Percentiles rank a stretch among this genome's conserved stretches.
phyloP scores from a whole-genome alignment of 495 filamentous ascomycete species.

The Pseudotulostoma volvatum region DNA sequence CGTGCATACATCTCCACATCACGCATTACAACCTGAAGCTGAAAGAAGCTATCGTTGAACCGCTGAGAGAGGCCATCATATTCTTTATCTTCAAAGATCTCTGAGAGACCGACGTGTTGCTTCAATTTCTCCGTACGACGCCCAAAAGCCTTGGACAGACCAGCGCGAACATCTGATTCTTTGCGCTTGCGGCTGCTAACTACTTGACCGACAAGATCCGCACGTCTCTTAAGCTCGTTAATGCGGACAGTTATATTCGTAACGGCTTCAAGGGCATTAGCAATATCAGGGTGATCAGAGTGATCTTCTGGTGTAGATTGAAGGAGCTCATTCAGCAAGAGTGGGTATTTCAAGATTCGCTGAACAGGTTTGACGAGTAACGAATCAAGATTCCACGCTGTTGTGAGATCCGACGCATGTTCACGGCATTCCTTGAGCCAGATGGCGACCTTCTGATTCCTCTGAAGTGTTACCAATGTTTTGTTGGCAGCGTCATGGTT shows the following conservation, averaged over 20 bases:
- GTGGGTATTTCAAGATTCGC: constrained; percentile 77
- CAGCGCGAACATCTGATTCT: constrained; percentile 71
- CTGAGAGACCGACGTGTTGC: constrained; percentile 48
- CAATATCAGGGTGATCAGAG: constrained; percentile 56
- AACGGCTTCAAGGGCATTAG: constrained; percentile 44
- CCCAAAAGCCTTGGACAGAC: constrained; percentile 73
- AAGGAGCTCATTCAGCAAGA: constrained; percentile 61
- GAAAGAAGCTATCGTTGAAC: constrained; percentile 75
- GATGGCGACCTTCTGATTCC: constrained; percentile 57
- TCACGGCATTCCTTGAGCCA: constrained; percentile 87
- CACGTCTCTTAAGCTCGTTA: constrained; percentile 82
- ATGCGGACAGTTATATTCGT: constrained; percentile 64
- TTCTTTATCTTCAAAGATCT: constrained; percentile 57
- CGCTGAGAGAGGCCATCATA: constrained; percentile 61
- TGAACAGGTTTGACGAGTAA: constrained; percentile 92
- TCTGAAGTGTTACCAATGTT: constrained; percentile 55
- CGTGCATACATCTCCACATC: constrained; percentile 79
- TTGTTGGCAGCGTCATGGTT: constrained; percentile 75
- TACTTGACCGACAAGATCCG: constrained; percentile 76
- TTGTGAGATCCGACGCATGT: constrained; percentile 74
- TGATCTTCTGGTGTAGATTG: constrained; percentile 66
- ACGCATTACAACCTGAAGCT: constrained; percentile 74
- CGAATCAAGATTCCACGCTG: constrained; percentile 85
- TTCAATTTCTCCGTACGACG: constrained; percentile 65
- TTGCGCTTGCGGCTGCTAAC: constrained; percentile 69